Evolutionary conservation across 371 early-diverging fungal genomes (phyloP), one percentile per base, ranked within the genome.

Genomic region (Mortierella polycephala): DNA sequence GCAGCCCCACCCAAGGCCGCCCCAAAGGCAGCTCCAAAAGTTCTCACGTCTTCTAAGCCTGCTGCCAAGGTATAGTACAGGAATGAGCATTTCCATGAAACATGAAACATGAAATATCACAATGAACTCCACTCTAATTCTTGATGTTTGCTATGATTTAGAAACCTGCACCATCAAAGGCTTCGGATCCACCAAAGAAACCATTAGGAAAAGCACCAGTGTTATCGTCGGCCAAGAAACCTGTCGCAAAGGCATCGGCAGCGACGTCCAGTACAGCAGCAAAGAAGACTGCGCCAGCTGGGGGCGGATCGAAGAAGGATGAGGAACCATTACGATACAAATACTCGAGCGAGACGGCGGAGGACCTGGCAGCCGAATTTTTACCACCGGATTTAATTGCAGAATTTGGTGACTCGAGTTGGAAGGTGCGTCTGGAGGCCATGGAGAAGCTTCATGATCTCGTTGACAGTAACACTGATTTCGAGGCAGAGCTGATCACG

Each of bases 381-480:
- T 81, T 94, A 56, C 86, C 93, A 0, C 87, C 83, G 40, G 81
- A 82, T 3, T 76, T 91, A 20, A 81, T 93, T 63, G 82, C 82
- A 3, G 89, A 91, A 41, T 74, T 97, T 50, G 82, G 83, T 0
- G 92, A 92, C 64, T 81, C 90, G 1, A 86, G 86, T 60, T 98
- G 98, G 98, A 98, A 98, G 77, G 83, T 87, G 5, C 85, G 98
- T 18, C 81, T 98, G 69, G 95, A 91, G 69, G 97, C 94, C 5
- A 93, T 93, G 82, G 94, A 95, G 41, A 84, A 86, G 20, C 81
- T 96, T 10, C 81, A 88, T 41, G 89, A 87, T 52, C 87, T 89
- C 20, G 71, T 96, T 44, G 84, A 88, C 52, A 75, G 69, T 40
- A 83, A 82, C 1, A 44, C 83, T 0, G 82, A 82, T 2, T 81